Evolutionary conservation across 371 early-diverging fungal genomes (phyloP), one percentile per base, ranked within the genome.

Genomic region (Apophysomyces trapeziformis): DNA sequence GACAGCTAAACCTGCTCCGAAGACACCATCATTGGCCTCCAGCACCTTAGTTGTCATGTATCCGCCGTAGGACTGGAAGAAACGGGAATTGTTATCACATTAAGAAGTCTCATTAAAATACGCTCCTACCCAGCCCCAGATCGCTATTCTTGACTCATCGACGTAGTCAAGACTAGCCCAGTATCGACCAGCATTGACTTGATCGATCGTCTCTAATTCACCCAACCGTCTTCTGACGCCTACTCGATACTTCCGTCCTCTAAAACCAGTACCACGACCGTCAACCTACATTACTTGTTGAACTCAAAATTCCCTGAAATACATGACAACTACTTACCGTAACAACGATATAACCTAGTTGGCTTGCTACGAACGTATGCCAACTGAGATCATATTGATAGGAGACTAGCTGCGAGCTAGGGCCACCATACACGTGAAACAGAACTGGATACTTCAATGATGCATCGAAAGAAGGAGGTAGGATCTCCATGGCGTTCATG

Each of bases 401-500:
- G 14, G 84, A 78, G 8, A 91, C 96, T 32, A 88, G 65, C 72
- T 98, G 96, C 35, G 95, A 95, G 63, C 87, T 87, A 9, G 97
- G 97, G 0, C 98, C 98, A 21, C 96, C 96, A 67, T 95, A 96
- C n/a, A 93, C 90, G 68, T 86, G 85, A 75, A 96, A 90, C 35
- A 96, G 66, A 9, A 96, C 93, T 12, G 94, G 95, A 66, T 97
- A 95, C 9, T 77, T 70, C 12, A 75, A 79, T n/a, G 70, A 73
- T 5, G 79, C 77, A 54, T 95, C 86, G 72, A 97, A 96, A 61
- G 89, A 87, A 26, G 93, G 89, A 7, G 98, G 98, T 14, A 89
- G 75, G 5, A 87, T 83, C 58, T 93, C 86, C 83, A 89, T 86
- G 7, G 89, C 94, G 69, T 95, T 93, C 69, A 95, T 74, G 32